Base-by-base conservation (phyloP, 305 asterid species). In the Solanum hybrid region DNA sequence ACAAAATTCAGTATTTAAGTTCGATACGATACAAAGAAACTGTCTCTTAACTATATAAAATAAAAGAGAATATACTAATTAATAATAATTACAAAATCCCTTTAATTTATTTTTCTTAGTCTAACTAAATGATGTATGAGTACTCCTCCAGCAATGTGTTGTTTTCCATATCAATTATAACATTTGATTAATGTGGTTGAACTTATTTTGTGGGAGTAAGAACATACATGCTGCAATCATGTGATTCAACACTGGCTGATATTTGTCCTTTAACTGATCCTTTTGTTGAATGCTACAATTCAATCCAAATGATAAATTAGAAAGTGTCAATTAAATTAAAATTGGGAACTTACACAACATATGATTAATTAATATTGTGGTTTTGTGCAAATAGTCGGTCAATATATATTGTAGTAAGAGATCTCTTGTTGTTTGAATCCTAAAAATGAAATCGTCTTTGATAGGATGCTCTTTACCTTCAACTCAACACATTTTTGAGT, bases 171-270 rank as follows among this genome's bases (percentile, higher is more conserved):
- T 24, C n/a, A 79, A n/a, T 22, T 79, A 6, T 36, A n/a, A 79
- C 85, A 36, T 79, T 36, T 79, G 22, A 35, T 22, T 12, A 22
- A 36, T 78, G 16, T 10, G n/a, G 24, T 82, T 82, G 27, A 82
- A 46, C 27, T 82, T 82, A 82, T 82, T 82, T 82, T 86, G 88
- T 90, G 26, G 97, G 96, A 89, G 96, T 92, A 29, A 97, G 93
- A 51, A 96, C 90, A 88, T 91, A 97, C 98, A 97, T 94, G 86
- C 91, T 95, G 91, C 98, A 94, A 92, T 91, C 99, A 77, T 95
- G 99, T 38, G 96, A 85, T 31, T 90, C 91, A 37, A 97, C 95
- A 14, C 86, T 79, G 3, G 97, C 96, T 17, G 98, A 94, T 80
- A 97, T 93, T 34, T 94, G 91, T 26, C 93, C 96, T 56, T 85